A percentile compares a stretch with the other conserved stretches of the same genome.
Conservation (phyloP, 257 asterid genomes). For the Przewalskia tangutica region DNA sequence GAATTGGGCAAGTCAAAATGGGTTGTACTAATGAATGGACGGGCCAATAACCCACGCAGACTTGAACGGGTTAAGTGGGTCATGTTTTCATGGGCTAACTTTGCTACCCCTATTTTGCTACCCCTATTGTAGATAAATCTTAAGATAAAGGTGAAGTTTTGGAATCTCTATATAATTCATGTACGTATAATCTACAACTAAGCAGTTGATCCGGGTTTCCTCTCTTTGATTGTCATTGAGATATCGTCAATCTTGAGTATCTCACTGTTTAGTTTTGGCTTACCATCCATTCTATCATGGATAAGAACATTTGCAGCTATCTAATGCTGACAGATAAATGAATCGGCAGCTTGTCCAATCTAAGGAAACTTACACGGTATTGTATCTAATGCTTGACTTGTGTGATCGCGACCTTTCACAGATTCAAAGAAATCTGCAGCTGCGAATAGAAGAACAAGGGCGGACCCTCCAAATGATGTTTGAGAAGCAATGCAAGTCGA, state of each 20-base stretch:
- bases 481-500: slow-evolving; percentile 32
- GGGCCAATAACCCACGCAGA: too few relatives aligned
- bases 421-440: slow-evolving; percentile 15
- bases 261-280: background rate
- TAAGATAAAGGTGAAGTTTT: background rate
- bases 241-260: background rate
- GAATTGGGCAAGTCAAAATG: too few relatives aligned
- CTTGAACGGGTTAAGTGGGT: too few relatives aligned
- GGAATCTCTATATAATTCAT: background rate
- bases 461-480: slow-evolving; percentile 12
- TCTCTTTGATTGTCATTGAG: background rate
- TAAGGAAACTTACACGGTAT: background rate
- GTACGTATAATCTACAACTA: background rate
- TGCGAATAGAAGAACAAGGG: slow-evolving; percentile 15
- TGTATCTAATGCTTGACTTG: background rate
- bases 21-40: too few relatives aligned
- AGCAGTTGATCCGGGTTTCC: background rate
- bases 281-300: background rate
- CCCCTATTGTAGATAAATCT: background rate
- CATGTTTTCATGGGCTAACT: too few relatives aligned
- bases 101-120: background rate
- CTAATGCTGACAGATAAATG: background rate
- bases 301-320: background rate
- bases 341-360: background rate
- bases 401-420: background rate